Conservation (phyloP, 177 flowering plant genomes). For the Telopea speciosissima region DNA sequence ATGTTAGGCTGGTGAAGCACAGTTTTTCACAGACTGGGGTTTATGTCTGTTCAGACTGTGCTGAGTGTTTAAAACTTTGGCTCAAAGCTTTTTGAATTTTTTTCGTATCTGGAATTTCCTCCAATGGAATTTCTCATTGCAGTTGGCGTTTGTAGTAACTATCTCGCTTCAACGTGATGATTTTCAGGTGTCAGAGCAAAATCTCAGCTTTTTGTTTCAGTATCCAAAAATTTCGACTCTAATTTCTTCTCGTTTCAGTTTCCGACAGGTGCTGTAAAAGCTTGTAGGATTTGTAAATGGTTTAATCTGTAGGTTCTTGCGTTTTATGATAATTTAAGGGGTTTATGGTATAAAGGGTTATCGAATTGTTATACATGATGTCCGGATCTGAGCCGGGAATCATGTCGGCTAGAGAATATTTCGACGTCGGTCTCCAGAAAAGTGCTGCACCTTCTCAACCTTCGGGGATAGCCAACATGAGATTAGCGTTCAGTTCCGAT, state of each 20-base stretch:
- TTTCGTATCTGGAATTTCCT: too few species aligned
- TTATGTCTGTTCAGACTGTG: not conserved
- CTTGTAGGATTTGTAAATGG: not conserved
- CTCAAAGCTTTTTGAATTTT: too few species aligned
- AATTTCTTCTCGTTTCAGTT: too few species aligned
- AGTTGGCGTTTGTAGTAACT: too few species aligned
- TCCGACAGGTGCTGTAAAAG: too few species aligned
- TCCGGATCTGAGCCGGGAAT: constrained; percentile 51
- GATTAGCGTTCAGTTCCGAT: constrained; percentile 39
- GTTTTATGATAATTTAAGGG: not conserved
- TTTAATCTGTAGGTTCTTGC: not conserved
- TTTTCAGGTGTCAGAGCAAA: too few species aligned
- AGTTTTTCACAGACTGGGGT: not conserved
- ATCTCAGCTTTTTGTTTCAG: too few species aligned
- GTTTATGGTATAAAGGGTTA: not conserved
- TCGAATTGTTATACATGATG: constrained; percentile 22
- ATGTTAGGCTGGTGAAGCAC: too few species aligned
- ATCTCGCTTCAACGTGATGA: too few species aligned
- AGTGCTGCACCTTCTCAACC: constrained; percentile 28
- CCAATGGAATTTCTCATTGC: not conserved
- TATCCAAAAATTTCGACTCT: too few species aligned
- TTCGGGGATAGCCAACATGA: constrained; percentile 42
- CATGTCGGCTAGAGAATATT: constrained; percentile 44
- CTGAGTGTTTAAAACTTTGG: not conserved
- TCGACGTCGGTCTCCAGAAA: constrained; percentile 31